Percentiles rank a stretch among this genome's conserved stretches.
Conservation (phyloP, 169 alveolate genomes). For the Besnoitia besnoiti region DNA sequence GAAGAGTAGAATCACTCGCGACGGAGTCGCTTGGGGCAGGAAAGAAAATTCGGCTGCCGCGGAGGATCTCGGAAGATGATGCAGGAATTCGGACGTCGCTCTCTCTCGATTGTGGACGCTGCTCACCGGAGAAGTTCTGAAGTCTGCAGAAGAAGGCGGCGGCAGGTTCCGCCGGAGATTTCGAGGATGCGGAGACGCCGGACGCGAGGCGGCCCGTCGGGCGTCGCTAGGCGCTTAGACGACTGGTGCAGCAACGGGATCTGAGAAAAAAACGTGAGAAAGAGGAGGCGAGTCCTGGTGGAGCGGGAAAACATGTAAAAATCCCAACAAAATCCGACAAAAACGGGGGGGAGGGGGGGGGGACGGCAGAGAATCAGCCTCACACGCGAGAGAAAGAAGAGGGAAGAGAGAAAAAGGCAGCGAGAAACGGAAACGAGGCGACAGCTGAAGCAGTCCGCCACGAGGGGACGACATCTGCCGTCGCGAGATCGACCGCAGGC, state of each 20-base stretch:
- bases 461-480: too few relatives aligned
- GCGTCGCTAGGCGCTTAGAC: neutral
- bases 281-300: too few relatives aligned
- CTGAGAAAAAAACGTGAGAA: too few relatives aligned
- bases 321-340: neutral
- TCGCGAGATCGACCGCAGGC: too few relatives aligned
- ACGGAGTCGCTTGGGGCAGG: neutral
- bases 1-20: neutral
- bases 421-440: neutral
- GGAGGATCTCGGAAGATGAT: too few relatives aligned
- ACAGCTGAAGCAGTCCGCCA: too few relatives aligned
- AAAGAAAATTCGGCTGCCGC: neutral
- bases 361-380: neutral
- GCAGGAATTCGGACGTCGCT: too few relatives aligned
- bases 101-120: too few relatives aligned
- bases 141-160: conserved; percentile 23
- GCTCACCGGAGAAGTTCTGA: conserved; percentile 35
- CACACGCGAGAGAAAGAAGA: neutral
- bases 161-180: neutral
- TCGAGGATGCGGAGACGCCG: conserved; percentile 6
- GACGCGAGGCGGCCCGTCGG: neutral
- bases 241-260: too few relatives aligned
- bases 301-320: neutral
- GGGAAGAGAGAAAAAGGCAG: neutral
- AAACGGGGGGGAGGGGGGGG: neutral